Base-by-base conservation (phyloP, 306 rosid genomes). In the Canavalia ensiformis region DNA sequence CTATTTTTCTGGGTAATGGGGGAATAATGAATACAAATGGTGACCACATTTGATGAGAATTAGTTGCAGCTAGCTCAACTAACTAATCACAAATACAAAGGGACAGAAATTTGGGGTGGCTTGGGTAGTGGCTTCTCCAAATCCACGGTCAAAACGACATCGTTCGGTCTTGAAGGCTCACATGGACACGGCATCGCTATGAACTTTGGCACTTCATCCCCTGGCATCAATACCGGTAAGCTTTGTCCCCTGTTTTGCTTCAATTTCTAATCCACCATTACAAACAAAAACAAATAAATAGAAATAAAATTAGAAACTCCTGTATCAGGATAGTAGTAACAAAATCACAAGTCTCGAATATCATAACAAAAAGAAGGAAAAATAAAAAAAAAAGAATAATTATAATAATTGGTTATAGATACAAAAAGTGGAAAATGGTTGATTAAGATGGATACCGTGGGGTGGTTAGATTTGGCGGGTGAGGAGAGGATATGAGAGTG, bases 111-210 rank as follows among this genome's bases (percentile, higher is more conserved):
- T 8, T 81, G 91, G 73, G 89, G 92, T 6, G 95, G 97, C 79
- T 92, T 92, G 0, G 82, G 88, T n/a, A 87, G 87, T 18, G 88
- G 90, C 82, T 89, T 88, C 76, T 77, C 89, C 34, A 85, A 84
- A 74, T 79, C 89, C n/a, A 89, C 89, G 8, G 77, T 87, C 7
- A 88, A 85, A 7, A 74, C 70, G 4, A 87, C 4, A 66, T 72
- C 84, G 57, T 89, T 92, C 2, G 90, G 89, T 4, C 89, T 85
- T 2, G 85, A 81, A 4, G 93, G 94, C 71, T 88, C 82, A 11
- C 97, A 65, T 0, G 99, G 99, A 78, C 98, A 95, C 2, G 99
- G 98, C 93, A 90, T 81, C 34, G 99, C 99, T 62, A 95, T 91
- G 68, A 95, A 95, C 77, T 85, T 95, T 1, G 99, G 99, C 3